Percentiles rank a stretch among this genome's conserved stretches.
Evolutionary conservation across 225 moss, liverwort and hornwort species (phyloP).

Genomic region (Pleurozium schreberi): DNA sequence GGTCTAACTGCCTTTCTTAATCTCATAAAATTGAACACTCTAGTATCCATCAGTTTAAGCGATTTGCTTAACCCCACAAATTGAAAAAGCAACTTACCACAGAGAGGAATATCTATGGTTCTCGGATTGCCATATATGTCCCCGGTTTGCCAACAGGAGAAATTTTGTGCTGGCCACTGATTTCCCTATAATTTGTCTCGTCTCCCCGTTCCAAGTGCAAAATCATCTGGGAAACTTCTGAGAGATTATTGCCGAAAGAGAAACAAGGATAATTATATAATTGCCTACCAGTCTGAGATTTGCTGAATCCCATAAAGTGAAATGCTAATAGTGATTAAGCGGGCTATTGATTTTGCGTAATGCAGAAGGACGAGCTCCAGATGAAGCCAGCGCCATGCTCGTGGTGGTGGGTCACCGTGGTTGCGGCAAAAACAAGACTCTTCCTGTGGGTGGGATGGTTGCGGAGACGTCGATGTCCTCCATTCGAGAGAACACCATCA

Average conservation of each 20-base stretch:
- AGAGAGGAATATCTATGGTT: no score
- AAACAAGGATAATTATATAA: no score
- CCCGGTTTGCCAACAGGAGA: neutral
- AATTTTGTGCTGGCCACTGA: neutral
- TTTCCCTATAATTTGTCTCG: no score
- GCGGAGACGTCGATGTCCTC: slow-evolving; percentile 30
- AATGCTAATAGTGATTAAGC: no score
- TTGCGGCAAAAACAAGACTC: slow-evolving; percentile 56
- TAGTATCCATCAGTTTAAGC: neutral
- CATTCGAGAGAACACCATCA: slow-evolving; percentile 76
- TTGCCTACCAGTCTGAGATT: neutral
- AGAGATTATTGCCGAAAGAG: neutral
- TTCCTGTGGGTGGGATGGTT: slow-evolving; percentile 13
- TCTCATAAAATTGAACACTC: neutral
- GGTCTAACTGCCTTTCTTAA: neutral
- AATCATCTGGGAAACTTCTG: neutral
- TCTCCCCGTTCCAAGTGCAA: neutral
- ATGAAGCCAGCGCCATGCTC: neutral
- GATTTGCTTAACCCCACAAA: neutral
- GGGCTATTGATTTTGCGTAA: neutral
- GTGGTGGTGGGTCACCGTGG: slow-evolving; percentile 73
- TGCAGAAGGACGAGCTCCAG: neutral
- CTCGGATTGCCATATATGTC: neutral
- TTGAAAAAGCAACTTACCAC: neutral
- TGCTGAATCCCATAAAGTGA: neutral